These are phyloP conservation scores for Fermentozyma sake DNA, from an alignment of 1,139 yeast species.

Conservation along the genomic window DNA sequence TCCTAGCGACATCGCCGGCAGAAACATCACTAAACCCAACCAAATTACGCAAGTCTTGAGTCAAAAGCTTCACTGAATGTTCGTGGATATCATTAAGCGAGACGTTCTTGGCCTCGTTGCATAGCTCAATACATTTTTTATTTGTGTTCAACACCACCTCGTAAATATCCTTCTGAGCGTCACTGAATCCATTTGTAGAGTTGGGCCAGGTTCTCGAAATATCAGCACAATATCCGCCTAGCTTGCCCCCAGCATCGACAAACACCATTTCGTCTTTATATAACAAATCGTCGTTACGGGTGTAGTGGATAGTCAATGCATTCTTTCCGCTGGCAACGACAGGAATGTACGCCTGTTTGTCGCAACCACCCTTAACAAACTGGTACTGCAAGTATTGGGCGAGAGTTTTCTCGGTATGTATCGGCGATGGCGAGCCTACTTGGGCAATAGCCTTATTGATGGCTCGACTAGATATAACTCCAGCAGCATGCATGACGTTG, in stretches of 20 bases:
- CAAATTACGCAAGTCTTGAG: constrained; percentile 61
- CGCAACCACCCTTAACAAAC: constrained; percentile 85
- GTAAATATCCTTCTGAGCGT: constrained; percentile 80
- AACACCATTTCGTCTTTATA: constrained; percentile 77
- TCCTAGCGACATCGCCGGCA: constrained; percentile 47
- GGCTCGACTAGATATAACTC: constrained; percentile 75
- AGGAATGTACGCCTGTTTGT: constrained; percentile 85
- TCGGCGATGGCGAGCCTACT: constrained; percentile 39
- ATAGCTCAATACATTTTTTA: constrained; percentile 67
- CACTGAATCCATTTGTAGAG: constrained; percentile 58
- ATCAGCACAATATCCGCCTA: constrained; percentile 95
- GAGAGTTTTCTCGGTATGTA: constrained; percentile 70
- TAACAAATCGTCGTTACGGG: constrained; percentile 78
- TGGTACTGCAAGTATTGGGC: constrained; percentile 81
- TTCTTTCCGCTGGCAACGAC: constrained; percentile 94
- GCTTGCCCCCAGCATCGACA: constrained; percentile 92
- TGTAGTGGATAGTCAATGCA: constrained; percentile 85
- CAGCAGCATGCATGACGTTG: constrained; percentile 74
- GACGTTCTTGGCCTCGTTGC: constrained; percentile 47
- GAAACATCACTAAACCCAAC: constrained; percentile 56
- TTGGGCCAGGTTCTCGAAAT: constrained; percentile 97
- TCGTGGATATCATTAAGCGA: constrained; percentile 78
- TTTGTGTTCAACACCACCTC: constrained; percentile 84
- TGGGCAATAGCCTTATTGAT: constrained; percentile 76
- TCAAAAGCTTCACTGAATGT: constrained; percentile 54